phyloP scores from a whole-genome alignment of 208 protist species.

The Wallacemonas sp. region DNA sequence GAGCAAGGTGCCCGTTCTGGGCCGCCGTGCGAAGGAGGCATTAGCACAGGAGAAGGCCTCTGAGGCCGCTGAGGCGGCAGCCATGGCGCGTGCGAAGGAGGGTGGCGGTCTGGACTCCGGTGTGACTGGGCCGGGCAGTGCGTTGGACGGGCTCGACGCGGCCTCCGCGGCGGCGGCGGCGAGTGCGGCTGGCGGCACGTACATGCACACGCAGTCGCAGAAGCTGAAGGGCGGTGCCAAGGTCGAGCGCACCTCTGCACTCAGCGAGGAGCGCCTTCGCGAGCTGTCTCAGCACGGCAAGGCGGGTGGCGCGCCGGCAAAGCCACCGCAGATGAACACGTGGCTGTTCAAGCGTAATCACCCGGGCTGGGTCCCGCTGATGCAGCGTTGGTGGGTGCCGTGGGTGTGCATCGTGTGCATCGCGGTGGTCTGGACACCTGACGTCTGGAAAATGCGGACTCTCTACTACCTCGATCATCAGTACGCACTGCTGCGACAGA shows the following conservation, averaged over 20 bases:
- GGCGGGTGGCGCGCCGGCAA: background rate
- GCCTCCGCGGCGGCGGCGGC: slow-evolving; percentile 25
- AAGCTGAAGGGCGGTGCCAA: slow-evolving; percentile 30
- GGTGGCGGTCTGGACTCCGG: no score
- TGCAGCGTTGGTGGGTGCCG: slow-evolving; percentile 87
- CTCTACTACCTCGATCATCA: slow-evolving; percentile 72
- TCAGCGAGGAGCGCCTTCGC: slow-evolving; percentile 20
- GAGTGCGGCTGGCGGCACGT: slow-evolving; percentile 25
- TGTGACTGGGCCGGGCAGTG: background rate
- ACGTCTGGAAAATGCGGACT: slow-evolving; percentile 84
- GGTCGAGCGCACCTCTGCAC: slow-evolving; percentile 62
- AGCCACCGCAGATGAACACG: slow-evolving; percentile 40
- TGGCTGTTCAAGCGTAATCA: slow-evolving; percentile 80
- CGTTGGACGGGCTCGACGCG: slow-evolving; percentile 9
- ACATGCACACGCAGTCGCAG: slow-evolving; percentile 38
- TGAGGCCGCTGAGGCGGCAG: background rate
- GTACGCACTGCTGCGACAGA: slow-evolving; percentile 62
- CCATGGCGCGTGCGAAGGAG: background rate
- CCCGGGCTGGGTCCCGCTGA: slow-evolving; percentile 74
- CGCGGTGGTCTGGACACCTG: slow-evolving; percentile 66
- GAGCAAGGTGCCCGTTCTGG: slow-evolving; percentile 59
- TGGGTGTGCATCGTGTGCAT: slow-evolving; percentile 52
- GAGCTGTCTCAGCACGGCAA: slow-evolving; percentile 11
- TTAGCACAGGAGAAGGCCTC: slow-evolving; percentile 37
- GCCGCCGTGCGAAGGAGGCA: slow-evolving; percentile 36